Conservation (phyloP, 805 yeast genomes). For the Candida succiphila region DNA sequence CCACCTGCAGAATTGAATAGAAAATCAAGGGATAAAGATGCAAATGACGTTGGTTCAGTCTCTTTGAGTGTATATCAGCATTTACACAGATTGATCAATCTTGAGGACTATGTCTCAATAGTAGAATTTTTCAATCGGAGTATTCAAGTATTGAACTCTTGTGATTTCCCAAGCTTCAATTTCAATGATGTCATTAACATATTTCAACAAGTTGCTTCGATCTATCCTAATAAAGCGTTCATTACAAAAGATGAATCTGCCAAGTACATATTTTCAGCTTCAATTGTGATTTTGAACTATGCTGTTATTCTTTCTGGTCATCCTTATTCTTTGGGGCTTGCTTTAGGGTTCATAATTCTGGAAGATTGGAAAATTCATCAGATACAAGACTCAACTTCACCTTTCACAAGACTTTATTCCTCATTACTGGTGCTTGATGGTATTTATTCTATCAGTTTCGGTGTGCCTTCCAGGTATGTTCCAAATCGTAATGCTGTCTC, state of each 20-base stretch:
- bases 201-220: slow-evolving; percentile 24
- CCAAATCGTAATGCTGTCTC: no score
- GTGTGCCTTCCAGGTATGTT: no score
- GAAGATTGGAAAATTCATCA: slow-evolving; percentile 47
- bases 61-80: slow-evolving; percentile 16
- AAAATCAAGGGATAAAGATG: no score
- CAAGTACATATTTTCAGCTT: slow-evolving; percentile 24
- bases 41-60: no score
- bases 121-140: slow-evolving; percentile 32
- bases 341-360: slow-evolving; percentile 41
- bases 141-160: slow-evolving; percentile 26
- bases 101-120: slow-evolving; percentile 19
- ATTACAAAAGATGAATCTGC: slow-evolving; percentile 18
- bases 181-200: slow-evolving; percentile 24
- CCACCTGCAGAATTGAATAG: slow-evolving; percentile 19
- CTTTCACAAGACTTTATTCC: slow-evolving; percentile 26
- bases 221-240: slow-evolving; percentile 26
- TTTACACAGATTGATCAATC: slow-evolving; percentile 16
- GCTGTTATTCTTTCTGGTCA: slow-evolving; percentile 50
- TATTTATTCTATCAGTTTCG: slow-evolving; percentile 43
- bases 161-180: slow-evolving; percentile 13
- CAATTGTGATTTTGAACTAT: slow-evolving; percentile 40
- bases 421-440: slow-evolving; percentile 39
- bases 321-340: slow-evolving; percentile 46
- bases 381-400: slow-evolving; percentile 7